phyloP scores from a whole-genome alignment of 2,329 filamentous ascomycete genomes.

The Claviceps pazoutovae region DNA sequence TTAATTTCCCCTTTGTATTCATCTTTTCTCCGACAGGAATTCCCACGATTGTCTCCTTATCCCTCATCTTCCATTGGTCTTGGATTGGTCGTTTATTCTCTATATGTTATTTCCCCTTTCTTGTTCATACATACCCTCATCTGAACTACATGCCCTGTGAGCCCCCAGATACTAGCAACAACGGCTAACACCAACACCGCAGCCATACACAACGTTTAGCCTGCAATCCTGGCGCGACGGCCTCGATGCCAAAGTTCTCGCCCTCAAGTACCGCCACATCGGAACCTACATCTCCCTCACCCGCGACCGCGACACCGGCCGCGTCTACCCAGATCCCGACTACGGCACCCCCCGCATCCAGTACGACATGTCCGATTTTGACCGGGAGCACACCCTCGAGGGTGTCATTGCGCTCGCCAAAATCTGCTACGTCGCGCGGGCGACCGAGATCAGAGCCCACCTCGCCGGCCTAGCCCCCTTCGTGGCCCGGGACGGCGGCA shows the following conservation, averaged over 20 bases:
- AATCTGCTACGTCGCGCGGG: slow-evolving; percentile 65
- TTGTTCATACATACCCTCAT: no score
- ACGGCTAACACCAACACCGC: neutral
- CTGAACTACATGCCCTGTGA: no score
- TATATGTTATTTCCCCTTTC: no score
- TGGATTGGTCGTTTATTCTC: no score
- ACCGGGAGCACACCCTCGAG: slow-evolving; percentile 57
- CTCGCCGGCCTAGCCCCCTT: slow-evolving; percentile 53
- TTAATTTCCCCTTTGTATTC: neutral
- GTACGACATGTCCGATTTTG: slow-evolving; percentile 59
- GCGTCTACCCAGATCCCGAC: slow-evolving; percentile 56
- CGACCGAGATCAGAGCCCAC: slow-evolving; percentile 60
- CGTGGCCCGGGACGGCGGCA: slow-evolving; percentile 18
- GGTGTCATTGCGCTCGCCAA: slow-evolving; percentile 60
- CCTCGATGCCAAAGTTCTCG: slow-evolving; percentile 57
- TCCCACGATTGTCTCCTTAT: no score
- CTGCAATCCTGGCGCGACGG: slow-evolving; percentile 53
- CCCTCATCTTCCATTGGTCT: no score
- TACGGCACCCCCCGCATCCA: slow-evolving; percentile 52
- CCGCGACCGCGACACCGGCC: slow-evolving; percentile 63
- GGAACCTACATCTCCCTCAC: slow-evolving; percentile 59
- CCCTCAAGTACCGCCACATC: slow-evolving; percentile 54
- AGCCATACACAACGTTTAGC: slow-evolving; percentile 52
- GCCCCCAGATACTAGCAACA: no score
- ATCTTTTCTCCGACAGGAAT: neutral